phyloP scores from a whole-genome alignment of 306 rosid species.

The Cicer pinnatifidum region DNA sequence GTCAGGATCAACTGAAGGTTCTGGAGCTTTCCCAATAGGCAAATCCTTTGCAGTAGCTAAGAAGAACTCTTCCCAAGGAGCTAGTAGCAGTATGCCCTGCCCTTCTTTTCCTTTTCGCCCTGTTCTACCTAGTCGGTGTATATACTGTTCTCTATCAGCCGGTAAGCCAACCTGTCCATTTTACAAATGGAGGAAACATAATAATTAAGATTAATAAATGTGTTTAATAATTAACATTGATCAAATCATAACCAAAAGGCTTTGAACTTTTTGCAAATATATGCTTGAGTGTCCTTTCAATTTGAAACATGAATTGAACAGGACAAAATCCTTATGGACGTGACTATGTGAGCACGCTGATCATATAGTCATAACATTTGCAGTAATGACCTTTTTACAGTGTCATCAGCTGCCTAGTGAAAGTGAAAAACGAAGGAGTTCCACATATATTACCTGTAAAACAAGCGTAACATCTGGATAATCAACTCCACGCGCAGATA shows the following conservation, averaged over 20 bases:
- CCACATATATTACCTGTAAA: conserved; percentile 66
- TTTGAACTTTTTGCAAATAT: background rate
- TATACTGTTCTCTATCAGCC: conserved; percentile 83
- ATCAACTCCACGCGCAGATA: conserved; percentile 98
- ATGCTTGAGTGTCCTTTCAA: background rate
- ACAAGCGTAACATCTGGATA: conserved; percentile 96
- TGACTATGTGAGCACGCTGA: background rate
- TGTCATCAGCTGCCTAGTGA: background rate
- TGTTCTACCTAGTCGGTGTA: conserved; percentile 92
- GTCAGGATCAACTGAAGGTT: conserved; percentile 77
- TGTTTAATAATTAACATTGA: background rate
- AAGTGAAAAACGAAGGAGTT: conserved; percentile 29
- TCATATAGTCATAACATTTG: background rate
- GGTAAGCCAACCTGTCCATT: conserved; percentile 84
- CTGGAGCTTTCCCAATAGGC: conserved; percentile 69
- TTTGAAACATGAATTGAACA: background rate
- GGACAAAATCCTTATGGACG: conserved; percentile 7
- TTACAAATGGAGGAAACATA: conserved; percentile 9
- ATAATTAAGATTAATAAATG: background rate
- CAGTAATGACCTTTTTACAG: background rate
- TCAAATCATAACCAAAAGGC: conserved; percentile 14
- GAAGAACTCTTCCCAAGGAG: conserved; percentile 97
- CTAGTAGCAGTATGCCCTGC: conserved; percentile 77
- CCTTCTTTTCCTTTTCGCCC: conserved; percentile 98
- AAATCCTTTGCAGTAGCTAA: conserved; percentile 65